phyloP scores from a whole-genome alignment of 345 rosid species.

The Aquilaria malaccensis region DNA sequence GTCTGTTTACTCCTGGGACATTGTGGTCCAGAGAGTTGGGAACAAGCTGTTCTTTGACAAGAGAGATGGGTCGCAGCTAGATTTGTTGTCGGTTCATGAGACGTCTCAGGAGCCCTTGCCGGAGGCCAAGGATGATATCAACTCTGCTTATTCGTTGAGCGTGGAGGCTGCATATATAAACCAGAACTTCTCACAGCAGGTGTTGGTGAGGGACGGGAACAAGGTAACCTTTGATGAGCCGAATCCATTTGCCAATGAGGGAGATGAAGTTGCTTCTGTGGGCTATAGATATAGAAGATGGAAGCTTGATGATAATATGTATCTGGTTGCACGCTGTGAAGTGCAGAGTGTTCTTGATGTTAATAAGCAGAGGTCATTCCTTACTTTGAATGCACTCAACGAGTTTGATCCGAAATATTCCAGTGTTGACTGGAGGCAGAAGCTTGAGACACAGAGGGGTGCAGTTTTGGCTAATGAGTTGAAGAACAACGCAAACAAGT shows the following conservation, averaged over 20 bases:
- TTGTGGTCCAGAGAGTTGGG: constrained; percentile 85
- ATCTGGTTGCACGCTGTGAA: constrained; percentile 86
- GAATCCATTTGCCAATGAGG: constrained; percentile 81
- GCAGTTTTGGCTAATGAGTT: constrained; percentile 93
- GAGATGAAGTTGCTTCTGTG: constrained; percentile 96
- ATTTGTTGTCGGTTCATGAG: constrained; percentile 84
- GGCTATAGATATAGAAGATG: constrained; percentile 91
- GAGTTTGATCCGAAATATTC: constrained; percentile 96
- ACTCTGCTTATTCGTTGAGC: constrained; percentile 68
- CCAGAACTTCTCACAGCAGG: constrained; percentile 88
- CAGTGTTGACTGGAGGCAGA: constrained; percentile 99
- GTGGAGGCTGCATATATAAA: constrained; percentile 87
- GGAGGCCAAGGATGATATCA: constrained; percentile 83
- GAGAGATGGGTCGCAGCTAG: constrained; percentile 87
- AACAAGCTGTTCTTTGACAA: constrained; percentile 88
- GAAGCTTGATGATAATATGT: constrained; percentile 79
- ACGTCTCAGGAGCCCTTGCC: constrained; percentile 90
- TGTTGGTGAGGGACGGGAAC: constrained; percentile 73
- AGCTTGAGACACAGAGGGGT: constrained; percentile 96
- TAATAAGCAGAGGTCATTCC: constrained; percentile 66
- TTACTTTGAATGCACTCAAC: constrained; percentile 86
- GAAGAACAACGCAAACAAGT: constrained; percentile 91
- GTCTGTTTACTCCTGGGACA: constrained; percentile 97
- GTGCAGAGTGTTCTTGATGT: constrained; percentile 81
- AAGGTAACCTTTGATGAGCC: constrained; percentile 84